Evolutionary conservation across 2,329 filamentous ascomycete species (phyloP), one percentile per base, ranked within the genome.

Genomic region (Fusarium armeniacum): DNA sequence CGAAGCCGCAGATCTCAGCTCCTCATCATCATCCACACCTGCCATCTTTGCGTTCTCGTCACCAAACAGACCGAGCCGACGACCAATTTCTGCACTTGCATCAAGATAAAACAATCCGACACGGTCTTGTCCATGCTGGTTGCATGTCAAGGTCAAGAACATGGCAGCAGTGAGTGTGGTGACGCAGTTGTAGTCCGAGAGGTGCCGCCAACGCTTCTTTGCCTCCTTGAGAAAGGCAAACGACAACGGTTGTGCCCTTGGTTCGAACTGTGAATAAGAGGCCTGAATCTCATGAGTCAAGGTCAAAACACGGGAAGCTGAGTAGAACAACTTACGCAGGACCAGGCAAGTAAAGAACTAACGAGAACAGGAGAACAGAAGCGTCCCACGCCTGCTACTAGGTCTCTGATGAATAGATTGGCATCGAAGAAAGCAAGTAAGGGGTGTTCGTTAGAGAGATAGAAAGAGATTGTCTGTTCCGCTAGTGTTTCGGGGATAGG

Each of bases 311-410:
- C 5, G 16, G 2, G 13, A 3, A n/a, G 5, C 1, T 13, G 15
- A 4, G 18, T n/a, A 24, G 2, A 3, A 9, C n/a, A 18, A 41
- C 64, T 50, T 57, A 62, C 64, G 2, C 64, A 67, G 2, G 46
- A 51, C 62, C 62, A 67, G 15, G 64, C 62, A 22, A 67, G 62
- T 6, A 67, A 32, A 3, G 64, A 51, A 20, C 56, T 67, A 3
- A 67, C 50, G 2, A 67, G 45, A 2, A 67, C 41, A 1, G 41
- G 56, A 6, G 64, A 62, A 5, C 64, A 67, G 22, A 67, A 67
- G 4, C 62, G 62, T 0, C 50, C 40, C 0, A 20, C 45, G 0
- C 32, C 56, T 2, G 35, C n/a, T 12, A 36, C 15, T 0, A 67
- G 8, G 3, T 67, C 64, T 26, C 35, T 35, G 0, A 67, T 35